These are phyloP conservation scores for Pseudogymnoascus sp. DNA, from an alignment of 2,329 filamentous ascomycete species.

Conservation along the genomic window DNA sequence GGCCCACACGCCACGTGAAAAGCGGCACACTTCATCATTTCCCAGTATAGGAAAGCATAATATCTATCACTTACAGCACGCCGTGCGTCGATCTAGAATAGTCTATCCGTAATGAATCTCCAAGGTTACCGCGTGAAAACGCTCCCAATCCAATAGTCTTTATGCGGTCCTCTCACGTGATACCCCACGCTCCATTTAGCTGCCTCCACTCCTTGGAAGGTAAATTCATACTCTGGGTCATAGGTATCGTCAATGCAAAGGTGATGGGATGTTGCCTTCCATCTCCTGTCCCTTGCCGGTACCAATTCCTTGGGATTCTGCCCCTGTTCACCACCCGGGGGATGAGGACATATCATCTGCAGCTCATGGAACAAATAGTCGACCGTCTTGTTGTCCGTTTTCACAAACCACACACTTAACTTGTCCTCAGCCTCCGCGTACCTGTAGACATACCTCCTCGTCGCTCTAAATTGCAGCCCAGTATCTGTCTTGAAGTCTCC, in stretches of 20 bases:
- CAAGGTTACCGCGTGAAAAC: slow-evolving; percentile 40
- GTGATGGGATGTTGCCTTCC: slow-evolving; percentile 61
- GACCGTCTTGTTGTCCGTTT: slow-evolving; percentile 52
- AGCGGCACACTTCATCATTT: slow-evolving; percentile 1
- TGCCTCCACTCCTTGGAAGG: slow-evolving; percentile 52
- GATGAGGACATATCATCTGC: slow-evolving; percentile 47
- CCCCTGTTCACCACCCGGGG: slow-evolving; percentile 17
- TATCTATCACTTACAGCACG: neutral
- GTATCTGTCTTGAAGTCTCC: slow-evolving; percentile 56
- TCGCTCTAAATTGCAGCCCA: slow-evolving; percentile 46
- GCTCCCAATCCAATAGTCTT: slow-evolving; percentile 61
- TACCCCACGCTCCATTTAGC: slow-evolving; percentile 56
- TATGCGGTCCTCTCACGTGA: slow-evolving; percentile 63
- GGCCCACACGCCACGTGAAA: neutral
- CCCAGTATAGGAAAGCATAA: neutral
- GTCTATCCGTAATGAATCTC: neutral
- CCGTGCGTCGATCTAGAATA: slow-evolving; percentile 1
- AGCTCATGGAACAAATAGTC: slow-evolving; percentile 73
- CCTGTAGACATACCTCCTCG: slow-evolving; percentile 64
- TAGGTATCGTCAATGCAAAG: slow-evolving; percentile 68
- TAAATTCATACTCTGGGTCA: slow-evolving; percentile 63
- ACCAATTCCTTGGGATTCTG: neutral
- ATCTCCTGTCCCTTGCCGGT: slow-evolving; percentile 28
- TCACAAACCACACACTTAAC: slow-evolving; percentile 69
- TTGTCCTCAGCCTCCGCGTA: slow-evolving; percentile 55